These are phyloP conservation scores for Malassezia pachydermatis DNA, from an alignment of 1,284 basidiomycete species.

Conservation along the genomic window DNA sequence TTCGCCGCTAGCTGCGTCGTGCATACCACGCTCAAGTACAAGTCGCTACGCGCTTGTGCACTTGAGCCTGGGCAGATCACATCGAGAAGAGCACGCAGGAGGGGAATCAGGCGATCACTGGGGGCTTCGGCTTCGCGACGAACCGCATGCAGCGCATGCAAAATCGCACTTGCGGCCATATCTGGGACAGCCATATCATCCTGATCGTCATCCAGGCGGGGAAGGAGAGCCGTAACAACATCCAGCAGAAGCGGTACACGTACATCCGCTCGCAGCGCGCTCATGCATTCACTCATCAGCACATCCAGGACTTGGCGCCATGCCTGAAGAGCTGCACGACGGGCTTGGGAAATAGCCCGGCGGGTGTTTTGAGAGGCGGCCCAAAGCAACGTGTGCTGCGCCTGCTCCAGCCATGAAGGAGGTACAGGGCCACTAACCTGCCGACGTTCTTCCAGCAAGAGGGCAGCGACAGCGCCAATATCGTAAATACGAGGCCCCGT, in stretches of 20 bases:
- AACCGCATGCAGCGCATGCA: conserved; percentile 73
- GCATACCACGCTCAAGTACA: conserved; percentile 54
- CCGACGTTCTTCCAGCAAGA: conserved; percentile 26
- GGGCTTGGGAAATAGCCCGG: conserved; percentile 30
- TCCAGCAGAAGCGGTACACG: conserved; percentile 36
- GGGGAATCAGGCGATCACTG: conserved; percentile 61
- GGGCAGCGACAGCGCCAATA: conserved; percentile 56
- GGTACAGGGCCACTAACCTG: not conserved
- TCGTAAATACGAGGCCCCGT: conserved; percentile 64
- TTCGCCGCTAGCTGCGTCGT: conserved; percentile 79
- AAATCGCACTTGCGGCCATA: conserved; percentile 66
- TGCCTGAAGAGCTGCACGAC: conserved; percentile 28
- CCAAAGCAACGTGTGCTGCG: conserved; percentile 31
- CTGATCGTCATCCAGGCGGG: conserved; percentile 28
- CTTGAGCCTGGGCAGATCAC: conserved; percentile 66
- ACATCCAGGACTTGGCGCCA: conserved; percentile 44
- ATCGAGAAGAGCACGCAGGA: conserved; percentile 67
- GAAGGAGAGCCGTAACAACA: conserved; percentile 35
- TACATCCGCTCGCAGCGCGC: conserved; percentile 27
- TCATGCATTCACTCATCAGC: conserved; percentile 27
- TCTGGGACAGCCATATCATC: conserved; percentile 54
- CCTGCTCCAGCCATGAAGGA: conserved; percentile 34
- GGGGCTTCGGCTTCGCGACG: conserved; percentile 26
- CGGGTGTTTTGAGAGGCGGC: conserved; percentile 39
- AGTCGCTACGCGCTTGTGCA: conserved; percentile 86